Percentiles rank a stretch among this genome's conserved stretches.
Conservation (phyloP, 441 rosid species). For the Gossypium gossypioides region DNA sequence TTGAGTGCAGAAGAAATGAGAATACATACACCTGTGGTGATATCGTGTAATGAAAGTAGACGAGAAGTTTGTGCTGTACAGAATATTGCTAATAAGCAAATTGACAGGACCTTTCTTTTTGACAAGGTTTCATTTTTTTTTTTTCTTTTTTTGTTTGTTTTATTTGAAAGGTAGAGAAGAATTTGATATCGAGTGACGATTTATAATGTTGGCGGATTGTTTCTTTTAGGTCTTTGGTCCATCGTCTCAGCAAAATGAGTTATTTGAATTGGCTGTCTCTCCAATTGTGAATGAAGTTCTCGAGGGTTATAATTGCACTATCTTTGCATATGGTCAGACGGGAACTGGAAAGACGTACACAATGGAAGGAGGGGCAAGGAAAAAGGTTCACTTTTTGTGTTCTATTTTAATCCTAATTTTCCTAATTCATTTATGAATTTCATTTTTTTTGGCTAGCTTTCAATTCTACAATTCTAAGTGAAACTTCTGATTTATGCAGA, state of each 20-base stretch:
- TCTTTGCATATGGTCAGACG: slow-evolving; percentile 97
- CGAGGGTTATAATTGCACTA: slow-evolving; percentile 94
- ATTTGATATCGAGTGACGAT: slow-evolving; percentile 1
- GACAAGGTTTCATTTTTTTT: slow-evolving; percentile 52
- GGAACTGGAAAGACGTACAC: slow-evolving; percentile 99
- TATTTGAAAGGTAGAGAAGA: not conserved
- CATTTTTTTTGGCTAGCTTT: slow-evolving; percentile 2
- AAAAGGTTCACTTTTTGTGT: slow-evolving; percentile 44
- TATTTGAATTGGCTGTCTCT: slow-evolving; percentile 72
- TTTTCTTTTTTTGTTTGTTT: not conserved
- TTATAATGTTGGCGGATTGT: not conserved
- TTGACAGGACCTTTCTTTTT: slow-evolving; percentile 82
- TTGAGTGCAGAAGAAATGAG: slow-evolving; percentile 72
- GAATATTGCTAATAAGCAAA: slow-evolving; percentile 89
- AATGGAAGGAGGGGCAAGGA: slow-evolving; percentile 97
- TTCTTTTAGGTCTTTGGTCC: slow-evolving; percentile 81
- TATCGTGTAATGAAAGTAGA: slow-evolving; percentile 75
- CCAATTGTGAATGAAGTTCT: slow-evolving; percentile 91
- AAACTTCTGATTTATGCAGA: slow-evolving; percentile 37
- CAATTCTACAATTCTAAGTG: slow-evolving; percentile 15
- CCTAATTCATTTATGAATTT: not conserved
- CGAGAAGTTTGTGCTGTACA: slow-evolving; percentile 79
- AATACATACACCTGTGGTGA: slow-evolving; percentile 67
- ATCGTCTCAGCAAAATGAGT: slow-evolving; percentile 68
- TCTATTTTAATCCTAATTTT: not conserved